Conservation (phyloP, 257 asterid genomes). For the Solanum corneliomulleri region DNA sequence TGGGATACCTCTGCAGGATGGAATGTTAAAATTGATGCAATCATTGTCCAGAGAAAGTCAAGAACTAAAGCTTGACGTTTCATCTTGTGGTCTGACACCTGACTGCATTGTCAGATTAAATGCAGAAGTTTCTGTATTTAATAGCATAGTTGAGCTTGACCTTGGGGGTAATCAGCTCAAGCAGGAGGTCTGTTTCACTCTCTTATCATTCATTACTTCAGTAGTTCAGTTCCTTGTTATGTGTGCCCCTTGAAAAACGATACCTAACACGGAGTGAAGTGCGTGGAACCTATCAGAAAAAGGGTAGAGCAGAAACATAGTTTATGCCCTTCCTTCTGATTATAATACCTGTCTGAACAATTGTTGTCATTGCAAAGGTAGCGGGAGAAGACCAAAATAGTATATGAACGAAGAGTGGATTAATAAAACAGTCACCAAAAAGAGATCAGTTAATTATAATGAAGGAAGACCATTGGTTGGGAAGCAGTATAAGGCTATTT, state of each 20-base stretch:
- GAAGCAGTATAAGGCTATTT: not conserved
- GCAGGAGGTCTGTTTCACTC: slow-evolving; percentile 53
- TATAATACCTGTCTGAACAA: not conserved
- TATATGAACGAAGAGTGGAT: not conserved
- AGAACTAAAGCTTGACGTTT: slow-evolving; percentile 75
- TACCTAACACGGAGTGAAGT: not conserved
- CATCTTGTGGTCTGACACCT: slow-evolving; percentile 48
- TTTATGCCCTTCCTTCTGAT: not conserved
- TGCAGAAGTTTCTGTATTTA: slow-evolving; percentile 34
- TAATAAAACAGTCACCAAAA: not conserved
- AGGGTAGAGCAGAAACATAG: not conserved
- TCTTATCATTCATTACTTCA: not conserved
- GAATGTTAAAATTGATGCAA: slow-evolving; percentile 49
- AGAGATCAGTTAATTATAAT: not conserved
- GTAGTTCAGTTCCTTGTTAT: not conserved
- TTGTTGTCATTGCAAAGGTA: not conserved
- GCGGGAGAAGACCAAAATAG: not conserved
- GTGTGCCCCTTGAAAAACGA: not conserved
- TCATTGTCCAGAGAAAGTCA: slow-evolving; percentile 61
- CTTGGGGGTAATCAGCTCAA: slow-evolving; percentile 69
- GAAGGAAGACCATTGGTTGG: not conserved
- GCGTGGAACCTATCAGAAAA: not conserved
- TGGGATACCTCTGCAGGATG: slow-evolving; percentile 50
- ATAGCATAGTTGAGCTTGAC: slow-evolving; percentile 64
- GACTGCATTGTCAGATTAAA: slow-evolving; percentile 41